These are phyloP conservation scores for Tricholoma bakamatsutake DNA, from an alignment of 768 basidiomycete species.

Conservation along the genomic window DNA sequence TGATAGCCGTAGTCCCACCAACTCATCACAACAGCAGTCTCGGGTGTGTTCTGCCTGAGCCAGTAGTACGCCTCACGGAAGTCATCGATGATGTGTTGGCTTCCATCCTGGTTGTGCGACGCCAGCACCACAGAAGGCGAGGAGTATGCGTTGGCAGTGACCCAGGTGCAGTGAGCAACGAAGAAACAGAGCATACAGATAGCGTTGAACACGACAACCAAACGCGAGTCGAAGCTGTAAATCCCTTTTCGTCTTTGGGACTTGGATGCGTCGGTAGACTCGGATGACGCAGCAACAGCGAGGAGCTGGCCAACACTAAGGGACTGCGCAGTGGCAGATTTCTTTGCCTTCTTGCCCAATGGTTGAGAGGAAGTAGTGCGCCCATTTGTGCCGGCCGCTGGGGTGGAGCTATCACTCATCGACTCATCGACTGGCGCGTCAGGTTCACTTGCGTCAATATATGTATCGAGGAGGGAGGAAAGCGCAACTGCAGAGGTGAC, in stretches of 20 bases:
- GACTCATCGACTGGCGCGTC: slow-evolving; percentile 24
- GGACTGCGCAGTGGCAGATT: slow-evolving; percentile 31
- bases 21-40: slow-evolving; percentile 92
- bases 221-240: slow-evolving; percentile 80
- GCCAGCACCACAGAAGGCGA: slow-evolving; percentile 96
- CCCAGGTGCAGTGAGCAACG: slow-evolving; percentile 96
- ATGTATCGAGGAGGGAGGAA: slow-evolving; percentile 83
- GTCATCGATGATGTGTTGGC: slow-evolving; percentile 94
- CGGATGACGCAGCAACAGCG: slow-evolving; percentile 24
- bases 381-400: slow-evolving; percentile 18
- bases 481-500: slow-evolving; percentile 88
- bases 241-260: slow-evolving; percentile 46
- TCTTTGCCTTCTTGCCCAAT: slow-evolving; percentile 57
- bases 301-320: slow-evolving; percentile 35
- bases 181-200: slow-evolving; percentile 81
- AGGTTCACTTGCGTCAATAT: slow-evolving; percentile 81
- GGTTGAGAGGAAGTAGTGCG: slow-evolving; percentile 21
- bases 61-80: slow-evolving; percentile 99
- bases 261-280: slow-evolving; percentile 17
- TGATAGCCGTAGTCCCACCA: slow-evolving; percentile 99
- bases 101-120: slow-evolving; percentile 73
- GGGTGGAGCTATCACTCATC: slow-evolving; percentile 20
- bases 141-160: slow-evolving; percentile 91
- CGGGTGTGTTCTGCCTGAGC: slow-evolving; percentile 90
- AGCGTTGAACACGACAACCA: slow-evolving; percentile 69